Evolutionary conservation across 768 basidiomycete species (phyloP), one percentile per base, ranked within the genome.

Genomic region (Leccinum ochraceum): DNA sequence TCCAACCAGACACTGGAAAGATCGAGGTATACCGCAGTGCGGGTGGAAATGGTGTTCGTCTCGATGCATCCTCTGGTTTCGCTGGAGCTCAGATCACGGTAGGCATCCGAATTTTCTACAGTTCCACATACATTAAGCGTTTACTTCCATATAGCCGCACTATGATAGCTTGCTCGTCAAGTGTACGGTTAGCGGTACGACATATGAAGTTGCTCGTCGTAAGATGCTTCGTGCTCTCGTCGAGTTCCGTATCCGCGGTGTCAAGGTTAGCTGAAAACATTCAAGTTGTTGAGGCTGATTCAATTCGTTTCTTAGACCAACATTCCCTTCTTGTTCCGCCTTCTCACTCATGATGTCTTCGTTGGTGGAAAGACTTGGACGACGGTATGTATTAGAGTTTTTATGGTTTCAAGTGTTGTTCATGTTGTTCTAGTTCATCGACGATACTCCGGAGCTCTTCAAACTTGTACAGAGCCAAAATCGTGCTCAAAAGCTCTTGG

Each of bases 151-250:
- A 1, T 66, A 95, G 92, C 96, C 96, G 58, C 95, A 98, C 77
- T 99, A 99, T 72, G 97, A 99, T 79, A 95, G 93, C 69, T 81
- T 98, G 76, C 83, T 99, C 53, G 97, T 99, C 69, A 99, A 99
- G 78, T 94, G 93, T 70, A 89, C 88, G 42, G 94, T 96, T 58
- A 94, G 89, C 63, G 97, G 97, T 54, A 95, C 97, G 3, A 98
- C 96, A 1, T 99, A 98, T 71, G 97, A 99, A 71, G 95, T 99
- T 55, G 97, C 97, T 39, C 89, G 97, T 61, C 85, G 97, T 66
- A 99, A 99, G 83, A 98, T 98, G 95, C 86, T 99, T 57, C 92
- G 97, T 67, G 96, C 97, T 36, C 85, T 99, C n/a, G 95, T 99
- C 52, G 97, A 99, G 74, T 99, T 98, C 88, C 92, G 97, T 69